Base-by-base conservation (phyloP, 2,329 filamentous ascomycete genomes). In the Endocalyx cinctus region DNA sequence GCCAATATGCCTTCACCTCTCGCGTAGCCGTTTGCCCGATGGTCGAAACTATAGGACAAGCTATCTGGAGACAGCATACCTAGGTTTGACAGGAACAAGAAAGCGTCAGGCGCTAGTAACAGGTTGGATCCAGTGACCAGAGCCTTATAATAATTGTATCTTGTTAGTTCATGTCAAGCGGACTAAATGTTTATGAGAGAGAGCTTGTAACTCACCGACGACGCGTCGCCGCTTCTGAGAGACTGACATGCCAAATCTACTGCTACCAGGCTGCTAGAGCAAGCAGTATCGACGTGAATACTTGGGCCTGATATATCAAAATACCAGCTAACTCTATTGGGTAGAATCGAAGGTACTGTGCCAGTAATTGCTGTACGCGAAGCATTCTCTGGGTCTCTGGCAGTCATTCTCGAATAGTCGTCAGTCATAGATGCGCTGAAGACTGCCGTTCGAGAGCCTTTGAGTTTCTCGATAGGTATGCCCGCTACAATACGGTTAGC, bases 1-100 rank as follows among this genome's bases (percentile, higher is more conserved):
- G 59, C 54, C 1, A 64, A 64, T 10, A 74, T 51, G 0, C 72
- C 74, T 32, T 79, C 76, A 10, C 69, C 71, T 3, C 69, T 62
- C 17, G 54, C 69, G 17, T 52, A 54, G 8, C 51, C 51, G 20
- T 52, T 51, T 16, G 49, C 51, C n/a, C 48, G 48, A 25, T 50
- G 45, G 27, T 54, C 51, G 22, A 54, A 52, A 18, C 49, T 52
- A 16, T 51, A 51, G 14, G 42, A 52, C 12, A 36, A 35, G 33
- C 51, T 49, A 22, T 52, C 48, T 63, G 73, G 6, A 2, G 59
- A 61, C 7, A 72, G 38, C 39, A 64, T 58, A 23, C 62, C 47
- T 11, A 64, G 34, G 23, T 45, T 48, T 10, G 49, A 43, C 22
- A 57, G 30, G 31, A 43, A 38, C n/a, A 53, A 47, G 10, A 46